These are phyloP conservation scores for Magnaporthiopsis incrustans DNA, from an alignment of 2,329 filamentous ascomycete species.

Conservation along the genomic window DNA sequence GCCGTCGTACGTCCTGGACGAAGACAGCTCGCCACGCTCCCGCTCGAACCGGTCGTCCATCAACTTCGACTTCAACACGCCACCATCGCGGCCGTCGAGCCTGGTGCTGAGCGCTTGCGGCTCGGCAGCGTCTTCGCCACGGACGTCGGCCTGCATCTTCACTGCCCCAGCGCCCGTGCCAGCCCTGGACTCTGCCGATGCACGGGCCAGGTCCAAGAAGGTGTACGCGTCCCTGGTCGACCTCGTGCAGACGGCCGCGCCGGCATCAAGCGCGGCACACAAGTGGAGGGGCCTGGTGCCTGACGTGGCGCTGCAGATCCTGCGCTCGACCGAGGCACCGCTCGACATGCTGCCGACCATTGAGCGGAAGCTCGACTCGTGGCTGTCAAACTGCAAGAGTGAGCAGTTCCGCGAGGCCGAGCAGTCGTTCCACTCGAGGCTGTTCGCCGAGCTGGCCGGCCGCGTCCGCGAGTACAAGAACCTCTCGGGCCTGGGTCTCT, in stretches of 20 bases:
- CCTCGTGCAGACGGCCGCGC: slow-evolving; percentile 43
- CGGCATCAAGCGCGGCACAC: slow-evolving; percentile 25
- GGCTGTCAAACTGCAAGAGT: slow-evolving; percentile 34
- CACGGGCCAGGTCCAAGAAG: slow-evolving; percentile 35
- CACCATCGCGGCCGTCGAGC: slow-evolving; percentile 40
- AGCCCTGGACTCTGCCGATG: slow-evolving; percentile 29
- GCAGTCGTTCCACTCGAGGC: slow-evolving; percentile 37
- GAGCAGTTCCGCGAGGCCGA: slow-evolving; percentile 41
- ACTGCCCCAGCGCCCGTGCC: neutral
- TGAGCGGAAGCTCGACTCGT: slow-evolving; percentile 39
- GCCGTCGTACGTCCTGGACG: slow-evolving; percentile 22
- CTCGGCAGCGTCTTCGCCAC: slow-evolving; percentile 43
- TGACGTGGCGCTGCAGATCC: slow-evolving; percentile 48
- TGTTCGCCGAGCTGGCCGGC: slow-evolving; percentile 39
- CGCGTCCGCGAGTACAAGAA: slow-evolving; percentile 45
- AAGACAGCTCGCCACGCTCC: slow-evolving; percentile 17
- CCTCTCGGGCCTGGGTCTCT: slow-evolving; percentile 44
- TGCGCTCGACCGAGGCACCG: slow-evolving; percentile 46
- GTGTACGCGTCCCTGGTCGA: slow-evolving; percentile 47
- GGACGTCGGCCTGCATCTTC: slow-evolving; percentile 33
- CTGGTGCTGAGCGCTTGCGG: slow-evolving; percentile 40
- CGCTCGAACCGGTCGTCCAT: slow-evolving; percentile 21
- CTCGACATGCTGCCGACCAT: slow-evolving; percentile 37
- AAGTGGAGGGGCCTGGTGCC: slow-evolving; percentile 47
- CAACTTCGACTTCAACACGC: slow-evolving; percentile 38